Evolutionary conservation across 2,329 filamentous ascomycete species (phyloP).

Genomic region (Calonectria pseudoreteaudii): DNA sequence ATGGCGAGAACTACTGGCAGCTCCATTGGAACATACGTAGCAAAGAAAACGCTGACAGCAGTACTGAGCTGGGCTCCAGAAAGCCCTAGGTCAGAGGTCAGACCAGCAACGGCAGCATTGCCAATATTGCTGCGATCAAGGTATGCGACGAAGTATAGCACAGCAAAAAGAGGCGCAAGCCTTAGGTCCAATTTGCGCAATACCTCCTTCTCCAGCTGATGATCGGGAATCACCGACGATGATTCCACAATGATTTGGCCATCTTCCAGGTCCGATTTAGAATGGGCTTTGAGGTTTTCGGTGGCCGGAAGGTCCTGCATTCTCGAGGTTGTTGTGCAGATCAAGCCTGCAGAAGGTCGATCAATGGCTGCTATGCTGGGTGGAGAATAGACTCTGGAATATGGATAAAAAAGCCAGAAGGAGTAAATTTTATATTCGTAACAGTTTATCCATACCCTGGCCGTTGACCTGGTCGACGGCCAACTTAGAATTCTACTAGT

Average conservation of each 20-base stretch:
- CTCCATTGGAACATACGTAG: slow-evolving; percentile 49
- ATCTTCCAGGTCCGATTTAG: neutral
- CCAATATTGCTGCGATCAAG: slow-evolving; percentile 46
- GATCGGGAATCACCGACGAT: neutral
- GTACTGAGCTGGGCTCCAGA: slow-evolving; percentile 46
- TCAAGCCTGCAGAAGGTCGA: neutral
- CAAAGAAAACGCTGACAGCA: slow-evolving; percentile 45
- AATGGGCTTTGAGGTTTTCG: neutral
- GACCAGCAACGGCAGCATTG: slow-evolving; percentile 50
- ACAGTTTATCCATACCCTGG: neutral
- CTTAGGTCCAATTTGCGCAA: slow-evolving; percentile 44
- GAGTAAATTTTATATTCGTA: neutral
- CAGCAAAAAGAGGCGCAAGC: slow-evolving; percentile 42
- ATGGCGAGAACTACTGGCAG: slow-evolving; percentile 47
- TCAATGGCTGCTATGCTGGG: neutral
- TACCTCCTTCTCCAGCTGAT: slow-evolving; percentile 16
- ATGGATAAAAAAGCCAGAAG: neutral
- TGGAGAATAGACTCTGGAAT: neutral
- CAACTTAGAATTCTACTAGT: neutral
- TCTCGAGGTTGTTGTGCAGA: neutral
- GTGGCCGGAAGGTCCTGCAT: neutral
- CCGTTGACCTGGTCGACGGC: neutral
- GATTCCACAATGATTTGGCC: neutral
- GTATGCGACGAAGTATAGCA: slow-evolving; percentile 41
- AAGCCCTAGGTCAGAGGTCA: slow-evolving; percentile 47